These are phyloP conservation scores for Penicillium simplicissimum DNA, from an alignment of 495 filamentous ascomycete genomes.

Conservation along the genomic window DNA sequence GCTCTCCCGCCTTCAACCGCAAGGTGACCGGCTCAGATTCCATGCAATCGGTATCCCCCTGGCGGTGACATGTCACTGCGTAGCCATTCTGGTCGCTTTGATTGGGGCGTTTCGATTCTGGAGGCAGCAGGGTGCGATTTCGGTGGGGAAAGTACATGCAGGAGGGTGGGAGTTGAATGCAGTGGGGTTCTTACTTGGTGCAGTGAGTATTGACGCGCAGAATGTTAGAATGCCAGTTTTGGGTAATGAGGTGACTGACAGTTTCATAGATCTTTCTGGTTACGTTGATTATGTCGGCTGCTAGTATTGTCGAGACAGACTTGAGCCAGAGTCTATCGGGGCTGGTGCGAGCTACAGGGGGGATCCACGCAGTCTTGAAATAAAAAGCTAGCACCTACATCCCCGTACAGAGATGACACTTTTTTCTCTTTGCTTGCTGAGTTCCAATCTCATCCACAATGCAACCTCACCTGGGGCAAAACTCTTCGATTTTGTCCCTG, in stretches of 20 bases:
- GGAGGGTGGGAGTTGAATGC: slow-evolving; percentile 68
- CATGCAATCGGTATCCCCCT: slow-evolving; percentile 66
- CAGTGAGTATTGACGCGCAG: neutral
- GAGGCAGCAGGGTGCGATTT: slow-evolving; percentile 67
- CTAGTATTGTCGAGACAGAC: slow-evolving; percentile 27
- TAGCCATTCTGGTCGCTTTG: slow-evolving; percentile 56
- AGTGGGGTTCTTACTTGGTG: slow-evolving; percentile 46
- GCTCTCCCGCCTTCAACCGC: slow-evolving; percentile 67
- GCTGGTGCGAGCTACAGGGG: neutral
- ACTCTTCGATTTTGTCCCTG: no score
- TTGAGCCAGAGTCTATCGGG: slow-evolving; percentile 6
- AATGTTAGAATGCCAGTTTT: neutral
- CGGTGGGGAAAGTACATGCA: slow-evolving; percentile 61
- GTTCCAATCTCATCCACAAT: no score
- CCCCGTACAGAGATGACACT: no score
- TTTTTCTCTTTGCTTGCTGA: no score
- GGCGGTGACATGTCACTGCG: slow-evolving; percentile 55
- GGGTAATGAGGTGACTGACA: neutral
- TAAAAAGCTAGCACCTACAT: no score
- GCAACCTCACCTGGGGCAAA: no score
- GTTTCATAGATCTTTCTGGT: slow-evolving; percentile 26
- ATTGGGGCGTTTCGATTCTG: slow-evolving; percentile 68
- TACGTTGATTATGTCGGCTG: slow-evolving; percentile 33
- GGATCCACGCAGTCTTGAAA: no score
- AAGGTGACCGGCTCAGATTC: slow-evolving; percentile 51